These are phyloP conservation scores for Dimargaris xerosporica DNA, from an alignment of 192 early-diverging fungal species.

Conservation along the genomic window DNA sequence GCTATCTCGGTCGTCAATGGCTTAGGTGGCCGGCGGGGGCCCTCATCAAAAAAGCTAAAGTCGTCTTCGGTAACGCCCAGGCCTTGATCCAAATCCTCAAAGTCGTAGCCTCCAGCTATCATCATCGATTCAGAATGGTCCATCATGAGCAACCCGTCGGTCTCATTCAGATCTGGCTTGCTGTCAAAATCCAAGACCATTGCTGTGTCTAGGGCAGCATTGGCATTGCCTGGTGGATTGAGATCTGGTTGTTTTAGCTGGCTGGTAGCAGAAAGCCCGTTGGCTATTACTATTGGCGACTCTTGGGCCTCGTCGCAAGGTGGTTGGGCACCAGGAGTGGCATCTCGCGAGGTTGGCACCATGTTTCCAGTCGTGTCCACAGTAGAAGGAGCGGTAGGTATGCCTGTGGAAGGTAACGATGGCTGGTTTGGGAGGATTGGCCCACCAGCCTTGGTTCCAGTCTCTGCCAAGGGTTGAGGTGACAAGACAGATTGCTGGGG, in stretches of 20 bases:
- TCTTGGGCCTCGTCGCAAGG: background rate
- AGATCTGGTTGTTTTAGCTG: background rate
- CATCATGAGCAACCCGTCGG: background rate
- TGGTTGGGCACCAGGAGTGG: too few relatives aligned
- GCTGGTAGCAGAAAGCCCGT: background rate
- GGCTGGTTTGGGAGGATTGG: too few relatives aligned
- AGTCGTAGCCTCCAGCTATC: background rate
- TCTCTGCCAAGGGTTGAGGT: too few relatives aligned
- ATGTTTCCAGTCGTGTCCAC: too few relatives aligned
- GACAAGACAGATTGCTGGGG: too few relatives aligned
- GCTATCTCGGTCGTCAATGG: too few relatives aligned
- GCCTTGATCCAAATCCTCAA: conserved; percentile 6
- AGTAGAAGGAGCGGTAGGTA: too few relatives aligned
- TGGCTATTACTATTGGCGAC: background rate
- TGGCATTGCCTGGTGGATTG: background rate
- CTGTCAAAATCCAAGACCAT: background rate
- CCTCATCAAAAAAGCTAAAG: conserved; percentile 11
- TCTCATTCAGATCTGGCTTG: background rate
- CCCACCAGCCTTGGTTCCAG: too few relatives aligned
- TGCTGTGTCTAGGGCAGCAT: background rate
- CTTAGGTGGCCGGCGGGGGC: background rate
- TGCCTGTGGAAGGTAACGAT: too few relatives aligned
- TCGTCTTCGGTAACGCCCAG: conserved; percentile 10
- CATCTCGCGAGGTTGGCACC: too few relatives aligned
- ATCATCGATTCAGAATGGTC: background rate